Evolutionary conservation across 148 eudicot genomes (phyloP).

Genomic region (Talinum fruticosum): DNA sequence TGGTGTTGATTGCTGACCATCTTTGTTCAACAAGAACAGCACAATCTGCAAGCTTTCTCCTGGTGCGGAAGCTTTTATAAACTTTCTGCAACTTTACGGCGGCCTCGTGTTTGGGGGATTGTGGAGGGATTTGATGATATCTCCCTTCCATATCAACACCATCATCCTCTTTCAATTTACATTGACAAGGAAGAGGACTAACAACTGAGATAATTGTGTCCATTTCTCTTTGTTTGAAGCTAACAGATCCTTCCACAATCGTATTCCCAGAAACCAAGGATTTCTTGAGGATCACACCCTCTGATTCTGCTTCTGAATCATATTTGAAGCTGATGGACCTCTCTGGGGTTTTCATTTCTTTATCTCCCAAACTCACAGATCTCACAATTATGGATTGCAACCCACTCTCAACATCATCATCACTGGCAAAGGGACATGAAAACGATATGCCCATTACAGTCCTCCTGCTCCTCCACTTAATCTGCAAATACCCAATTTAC

Average conservation of each 20-base stretch:
- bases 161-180: conserved; percentile 8
- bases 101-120: conserved; percentile 58
- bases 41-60: conserved; percentile 96
- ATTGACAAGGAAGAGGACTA: conserved; percentile 12
- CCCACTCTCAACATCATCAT: conserved; percentile 49
- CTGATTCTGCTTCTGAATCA: conserved; percentile 31
- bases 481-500: background rate
- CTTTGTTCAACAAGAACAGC: conserved; percentile 94
- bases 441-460: conserved; percentile 67
- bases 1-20: conserved; percentile 42
- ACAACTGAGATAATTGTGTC: conserved; percentile 33
- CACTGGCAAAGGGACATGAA: conserved; percentile 57
- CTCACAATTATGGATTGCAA: conserved; percentile 52
- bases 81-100: conserved; percentile 97
- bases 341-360: conserved; percentile 40
- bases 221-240: conserved; percentile 38
- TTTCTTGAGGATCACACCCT: conserved; percentile 29
- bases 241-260: conserved; percentile 50
- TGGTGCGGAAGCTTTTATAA: conserved; percentile 88
- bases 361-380: conserved; percentile 46
- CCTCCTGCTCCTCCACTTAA: background rate
- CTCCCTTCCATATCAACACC: conserved; percentile 2
- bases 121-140: background rate
- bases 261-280: conserved; percentile 41
- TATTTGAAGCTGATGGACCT: conserved; percentile 54